Evolutionary conservation across 2,329 filamentous ascomycete genomes (phyloP), one percentile per base, ranked within the genome.

Genomic region (Venturia effusa): DNA sequence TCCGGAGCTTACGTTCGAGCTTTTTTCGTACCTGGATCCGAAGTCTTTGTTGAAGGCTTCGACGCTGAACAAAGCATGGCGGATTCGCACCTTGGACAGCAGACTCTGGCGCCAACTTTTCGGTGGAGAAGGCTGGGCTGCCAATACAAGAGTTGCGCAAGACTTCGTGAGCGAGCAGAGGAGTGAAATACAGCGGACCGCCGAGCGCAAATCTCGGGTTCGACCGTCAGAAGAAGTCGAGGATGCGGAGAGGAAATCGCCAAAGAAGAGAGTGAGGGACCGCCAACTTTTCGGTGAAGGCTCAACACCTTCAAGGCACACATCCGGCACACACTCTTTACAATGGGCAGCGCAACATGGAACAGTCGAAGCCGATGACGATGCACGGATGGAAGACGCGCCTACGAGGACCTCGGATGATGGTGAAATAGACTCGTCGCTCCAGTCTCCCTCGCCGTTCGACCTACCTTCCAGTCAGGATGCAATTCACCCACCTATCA

Each of bases 81-180:
- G 92, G 67, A 81, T 84, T 22, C 81, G 94, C 22, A 88, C 93
- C 6, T 77, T 92, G 61, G 94, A 99, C 74, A 85, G 89, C 40
- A 88, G 89, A 66, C 78, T 97, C 34, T 99, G 94, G 94, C 88
- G 90, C 72, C 81, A 85, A 17, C 77, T 96, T 17, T 99, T 96
- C 75, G 82, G 87, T 41, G 77, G 86, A 8, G 92, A 97, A 76
- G 94, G 94, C 6, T 99, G 94, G 90, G 86, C 86, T 67, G 83
- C 88, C 7, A 81, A 92, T 67, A 72, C 75, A 61, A 68, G 70
- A 11, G 88, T 91, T 68, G 84, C 96, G 34, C 77, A 78, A 48
- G 75, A 78, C 2, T 91, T 85, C 68, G 90, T 95, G 73, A 80
- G 82, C 54, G 79, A 79, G 48, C 45, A 30, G 48, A 41, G 64